These are phyloP conservation scores for Candida cerambycidarum DNA, from an alignment of 805 yeast species.

Conservation along the genomic window DNA sequence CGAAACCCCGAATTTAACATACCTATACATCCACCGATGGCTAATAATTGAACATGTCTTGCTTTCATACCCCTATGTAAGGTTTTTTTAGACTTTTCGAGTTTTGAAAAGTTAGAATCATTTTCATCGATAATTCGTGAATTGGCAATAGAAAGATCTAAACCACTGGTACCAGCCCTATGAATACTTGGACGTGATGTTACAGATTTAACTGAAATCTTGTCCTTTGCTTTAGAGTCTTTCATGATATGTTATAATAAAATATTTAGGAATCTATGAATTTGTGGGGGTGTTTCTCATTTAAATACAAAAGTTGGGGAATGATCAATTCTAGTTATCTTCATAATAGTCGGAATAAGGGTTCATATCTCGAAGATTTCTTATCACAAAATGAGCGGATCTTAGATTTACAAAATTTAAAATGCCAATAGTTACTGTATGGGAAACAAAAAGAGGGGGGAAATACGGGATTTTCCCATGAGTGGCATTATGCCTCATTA, in stretches of 20 bases:
- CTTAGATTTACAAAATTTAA: no score
- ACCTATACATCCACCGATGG: constrained; percentile 59
- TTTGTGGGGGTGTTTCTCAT: no score
- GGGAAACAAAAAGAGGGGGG: no score
- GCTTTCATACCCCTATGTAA: constrained; percentile 40
- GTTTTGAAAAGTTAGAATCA: constrained; percentile 19
- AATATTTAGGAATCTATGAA: no score
- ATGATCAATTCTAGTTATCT: not conserved
- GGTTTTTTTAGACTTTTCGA: constrained; percentile 14
- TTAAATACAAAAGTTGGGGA: not conserved
- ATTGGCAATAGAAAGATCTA: constrained; percentile 28
- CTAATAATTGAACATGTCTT: constrained; percentile 68
- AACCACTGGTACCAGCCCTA: constrained; percentile 24
- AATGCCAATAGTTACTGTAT: no score
- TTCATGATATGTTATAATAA: no score
- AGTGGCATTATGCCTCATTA: no score
- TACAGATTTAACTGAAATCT: constrained; percentile 16
- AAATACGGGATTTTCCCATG: no score
- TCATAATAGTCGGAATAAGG: not conserved
- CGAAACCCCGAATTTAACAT: not conserved
- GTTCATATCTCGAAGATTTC: not conserved
- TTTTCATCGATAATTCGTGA: constrained; percentile 22
- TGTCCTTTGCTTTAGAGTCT: constrained; percentile 1
- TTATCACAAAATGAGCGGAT: no score
- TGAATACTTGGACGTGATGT: constrained; percentile 24